Evolutionary conservation across 371 early-diverging fungal genomes (phyloP).

Genomic region (Apophysomyces variabilis): DNA sequence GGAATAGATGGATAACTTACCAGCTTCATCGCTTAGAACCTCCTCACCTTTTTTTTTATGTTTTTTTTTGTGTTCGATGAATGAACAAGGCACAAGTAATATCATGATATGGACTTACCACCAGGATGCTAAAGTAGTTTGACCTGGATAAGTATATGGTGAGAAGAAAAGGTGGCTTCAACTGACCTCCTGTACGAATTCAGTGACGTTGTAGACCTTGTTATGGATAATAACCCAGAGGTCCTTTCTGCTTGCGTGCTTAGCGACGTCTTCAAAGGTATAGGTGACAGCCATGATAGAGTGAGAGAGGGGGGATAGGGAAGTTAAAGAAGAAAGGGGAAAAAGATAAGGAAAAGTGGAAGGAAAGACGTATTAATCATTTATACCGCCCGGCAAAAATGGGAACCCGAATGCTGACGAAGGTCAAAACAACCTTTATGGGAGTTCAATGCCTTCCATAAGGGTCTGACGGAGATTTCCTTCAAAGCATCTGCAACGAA

Average conservation of each 20-base stretch:
- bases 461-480: too few relatives aligned
- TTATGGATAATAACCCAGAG: conserved; percentile 79
- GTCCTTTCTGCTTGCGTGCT: conserved; percentile 60
- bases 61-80: not conserved
- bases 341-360: not conserved
- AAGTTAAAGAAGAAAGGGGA: conserved; percentile 8
- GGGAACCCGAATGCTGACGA: too few relatives aligned
- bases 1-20: conserved; percentile 24
- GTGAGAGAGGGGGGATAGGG: conserved; percentile 12
- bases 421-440: too few relatives aligned
- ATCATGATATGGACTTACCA: conserved; percentile 30
- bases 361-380: not conserved
- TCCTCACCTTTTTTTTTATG: conserved; percentile 53
- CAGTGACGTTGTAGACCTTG: conserved; percentile 84
- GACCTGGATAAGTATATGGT: not conserved
- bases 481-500: too few relatives aligned
- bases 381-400: too few relatives aligned
- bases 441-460: too few relatives aligned
- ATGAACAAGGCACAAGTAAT: not conserved
- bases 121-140: conserved; percentile 45
- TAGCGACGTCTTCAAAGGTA: conserved; percentile 60
- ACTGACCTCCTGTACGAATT: conserved; percentile 74
- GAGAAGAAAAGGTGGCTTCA: not conserved
- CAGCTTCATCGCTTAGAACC: conserved; percentile 64
- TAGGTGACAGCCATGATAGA: conserved; percentile 33